These are phyloP conservation scores for Fagus sylvatica DNA, from an alignment of 306 rosid genomes.

Conservation along the genomic window DNA sequence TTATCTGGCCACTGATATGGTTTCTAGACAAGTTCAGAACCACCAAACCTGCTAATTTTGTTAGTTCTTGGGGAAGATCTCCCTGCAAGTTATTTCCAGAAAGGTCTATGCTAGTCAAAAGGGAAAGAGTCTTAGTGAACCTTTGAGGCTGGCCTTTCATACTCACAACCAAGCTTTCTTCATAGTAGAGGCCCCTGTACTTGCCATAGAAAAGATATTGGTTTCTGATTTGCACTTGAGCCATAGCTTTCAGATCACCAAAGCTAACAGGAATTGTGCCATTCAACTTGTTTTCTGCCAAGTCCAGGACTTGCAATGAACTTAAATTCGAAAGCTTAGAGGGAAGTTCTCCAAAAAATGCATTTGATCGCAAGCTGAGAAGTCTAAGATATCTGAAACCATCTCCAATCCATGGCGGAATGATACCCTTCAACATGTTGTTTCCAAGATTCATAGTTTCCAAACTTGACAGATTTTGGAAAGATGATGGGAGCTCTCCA, in stretches of 20 bases:
- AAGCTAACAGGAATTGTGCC: constrained; percentile 42
- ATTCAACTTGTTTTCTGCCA: constrained; percentile 36
- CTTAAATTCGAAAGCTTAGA: constrained; percentile 26
- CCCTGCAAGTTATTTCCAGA: constrained; percentile 45
- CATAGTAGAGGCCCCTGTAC: constrained; percentile 1
- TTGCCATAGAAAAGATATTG: neutral
- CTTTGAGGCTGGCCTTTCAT: neutral
- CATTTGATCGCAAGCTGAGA: constrained; percentile 43
- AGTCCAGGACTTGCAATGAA: constrained; percentile 46
- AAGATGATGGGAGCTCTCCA: constrained; percentile 37
- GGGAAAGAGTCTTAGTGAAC: constrained; percentile 39
- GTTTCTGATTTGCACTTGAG: neutral
- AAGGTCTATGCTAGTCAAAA: constrained; percentile 46
- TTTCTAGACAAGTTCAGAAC: constrained; percentile 42
- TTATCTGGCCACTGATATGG: constrained; percentile 39
- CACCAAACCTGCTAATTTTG: constrained; percentile 40
- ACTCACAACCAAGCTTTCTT: constrained; percentile 29
- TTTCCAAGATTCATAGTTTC: constrained; percentile 44
- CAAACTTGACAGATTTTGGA: constrained; percentile 35
- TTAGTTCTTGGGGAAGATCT: constrained; percentile 37
- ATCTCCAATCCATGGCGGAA: constrained; percentile 43
- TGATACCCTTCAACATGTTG: constrained; percentile 27
- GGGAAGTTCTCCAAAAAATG: constrained; percentile 38
- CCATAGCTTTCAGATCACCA: constrained; percentile 30
- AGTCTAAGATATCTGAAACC: constrained; percentile 28